Evolutionary conservation across 768 basidiomycete genomes (phyloP).

Genomic region (Clitopilus hobsonii): DNA sequence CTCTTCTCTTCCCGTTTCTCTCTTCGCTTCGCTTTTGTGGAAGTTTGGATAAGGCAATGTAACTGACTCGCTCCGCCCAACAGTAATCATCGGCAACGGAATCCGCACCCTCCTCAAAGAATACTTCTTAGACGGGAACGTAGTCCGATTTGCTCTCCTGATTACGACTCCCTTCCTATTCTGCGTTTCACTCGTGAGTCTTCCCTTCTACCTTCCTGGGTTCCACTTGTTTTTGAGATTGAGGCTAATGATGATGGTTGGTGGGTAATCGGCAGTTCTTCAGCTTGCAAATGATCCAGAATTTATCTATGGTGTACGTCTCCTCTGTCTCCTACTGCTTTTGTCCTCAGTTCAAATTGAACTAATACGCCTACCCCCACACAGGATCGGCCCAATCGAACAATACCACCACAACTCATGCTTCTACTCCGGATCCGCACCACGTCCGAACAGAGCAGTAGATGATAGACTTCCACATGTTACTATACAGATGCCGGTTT

Average conservation of each 20-base stretch:
- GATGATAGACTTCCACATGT: conserved; percentile 68
- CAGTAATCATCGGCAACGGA: conserved; percentile 64
- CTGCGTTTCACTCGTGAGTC: conserved; percentile 63
- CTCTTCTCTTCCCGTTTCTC: too few relatives aligned
- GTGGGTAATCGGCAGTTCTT: conserved; percentile 55
- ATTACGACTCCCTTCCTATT: conserved; percentile 62
- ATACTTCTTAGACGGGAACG: conserved; percentile 55
- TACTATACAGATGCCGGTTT: conserved; percentile 82
- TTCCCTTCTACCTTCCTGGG: conserved; percentile 15
- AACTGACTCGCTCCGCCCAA: conserved; percentile 26
- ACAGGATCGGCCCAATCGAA: conserved; percentile 75
- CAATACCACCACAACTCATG: conserved; percentile 74
- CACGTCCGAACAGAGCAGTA: conserved; percentile 38
- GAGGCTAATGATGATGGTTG: background rate
- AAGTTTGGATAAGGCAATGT: conserved; percentile 19
- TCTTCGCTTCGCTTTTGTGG: too few relatives aligned
- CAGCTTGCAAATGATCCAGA: conserved; percentile 64
- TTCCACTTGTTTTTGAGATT: too few relatives aligned
- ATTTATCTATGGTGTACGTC: conserved; percentile 60
- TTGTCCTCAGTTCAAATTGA: conserved; percentile 9
- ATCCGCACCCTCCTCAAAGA: conserved; percentile 62
- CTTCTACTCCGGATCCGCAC: conserved; percentile 71
- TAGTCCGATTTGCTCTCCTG: conserved; percentile 59
- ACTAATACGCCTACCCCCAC: too few relatives aligned
- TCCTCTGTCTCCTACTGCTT: conserved; percentile 18